Evolutionary conservation across 139 green algal genomes (phyloP).

Genomic region (Haematococcus lacustris): DNA sequence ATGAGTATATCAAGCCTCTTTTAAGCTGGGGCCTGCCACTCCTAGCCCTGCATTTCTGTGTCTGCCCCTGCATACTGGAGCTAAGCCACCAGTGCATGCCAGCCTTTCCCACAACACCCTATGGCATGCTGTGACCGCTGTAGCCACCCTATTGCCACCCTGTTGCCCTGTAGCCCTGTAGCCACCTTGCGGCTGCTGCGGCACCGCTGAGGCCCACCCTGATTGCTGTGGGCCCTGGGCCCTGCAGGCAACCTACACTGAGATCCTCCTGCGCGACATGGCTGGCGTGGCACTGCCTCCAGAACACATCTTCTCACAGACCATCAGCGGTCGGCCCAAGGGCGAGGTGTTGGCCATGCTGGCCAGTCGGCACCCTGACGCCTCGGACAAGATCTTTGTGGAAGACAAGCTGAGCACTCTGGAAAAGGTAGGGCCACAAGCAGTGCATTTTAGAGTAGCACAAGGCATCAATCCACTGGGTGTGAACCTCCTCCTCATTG

Average conservation of each 20-base stretch:
- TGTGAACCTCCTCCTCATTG: neutral
- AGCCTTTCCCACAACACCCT: too few species aligned
- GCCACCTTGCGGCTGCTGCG: too few species aligned
- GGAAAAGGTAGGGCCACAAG: constrained; percentile 65
- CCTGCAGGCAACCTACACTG: constrained; percentile 74
- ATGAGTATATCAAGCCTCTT: too few species aligned
- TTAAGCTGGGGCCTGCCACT: too few species aligned
- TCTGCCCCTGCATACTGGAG: too few species aligned
- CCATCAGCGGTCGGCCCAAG: constrained; percentile 70
- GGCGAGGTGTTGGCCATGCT: constrained; percentile 64
- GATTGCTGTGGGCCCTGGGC: too few species aligned
- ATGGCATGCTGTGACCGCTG: too few species aligned
- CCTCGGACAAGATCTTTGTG: constrained; percentile 62
- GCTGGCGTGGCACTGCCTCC: constrained; percentile 66
- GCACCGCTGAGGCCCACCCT: too few species aligned
- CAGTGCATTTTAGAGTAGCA: neutral
- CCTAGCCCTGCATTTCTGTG: too few species aligned
- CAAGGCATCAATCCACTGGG: neutral
- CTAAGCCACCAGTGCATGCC: too few species aligned
- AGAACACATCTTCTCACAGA: constrained; percentile 79
- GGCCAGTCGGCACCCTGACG: constrained; percentile 43
- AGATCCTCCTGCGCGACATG: constrained; percentile 77
- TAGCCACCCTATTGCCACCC: too few species aligned
- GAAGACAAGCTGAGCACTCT: constrained; percentile 88
- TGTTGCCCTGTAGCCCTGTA: too few species aligned